Conservation (phyloP, 345 rosid genomes). For the Moricandia moricandioides region DNA sequence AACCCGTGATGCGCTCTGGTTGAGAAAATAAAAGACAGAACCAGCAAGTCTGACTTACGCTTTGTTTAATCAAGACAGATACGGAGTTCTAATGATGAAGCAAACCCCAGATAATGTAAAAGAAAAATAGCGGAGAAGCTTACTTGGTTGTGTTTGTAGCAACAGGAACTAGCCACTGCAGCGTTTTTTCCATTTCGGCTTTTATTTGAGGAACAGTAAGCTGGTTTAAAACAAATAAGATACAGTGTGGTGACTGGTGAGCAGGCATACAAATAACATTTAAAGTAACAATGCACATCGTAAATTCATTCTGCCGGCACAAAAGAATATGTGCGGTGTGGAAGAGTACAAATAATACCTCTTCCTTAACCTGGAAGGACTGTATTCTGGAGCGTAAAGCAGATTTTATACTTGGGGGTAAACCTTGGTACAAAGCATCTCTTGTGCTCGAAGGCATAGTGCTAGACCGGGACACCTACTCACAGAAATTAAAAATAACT, state of each 20-base stretch:
- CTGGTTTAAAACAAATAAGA: constrained; percentile 39
- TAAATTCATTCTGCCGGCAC: background rate
- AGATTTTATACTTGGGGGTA: constrained; percentile 83
- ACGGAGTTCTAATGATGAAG: background rate
- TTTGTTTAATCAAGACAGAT: background rate
- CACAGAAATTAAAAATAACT: constrained; percentile 14
- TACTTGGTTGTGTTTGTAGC: constrained; percentile 95
- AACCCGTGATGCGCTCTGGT: constrained; percentile 97
- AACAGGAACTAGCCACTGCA: constrained; percentile 96
- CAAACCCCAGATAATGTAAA: background rate
- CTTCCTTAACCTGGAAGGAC: constrained; percentile 68
- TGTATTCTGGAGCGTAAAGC: constrained; percentile 73
- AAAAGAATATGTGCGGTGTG: background rate
- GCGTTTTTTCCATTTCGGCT: constrained; percentile 92
- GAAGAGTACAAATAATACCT: constrained; percentile 46
- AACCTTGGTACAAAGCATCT: constrained; percentile 93
- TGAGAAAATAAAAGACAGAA: constrained; percentile 18
- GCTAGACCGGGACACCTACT: constrained; percentile 90
- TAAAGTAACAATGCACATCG: background rate
- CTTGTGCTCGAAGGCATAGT: constrained; percentile 89
- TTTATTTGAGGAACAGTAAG: constrained; percentile 74
- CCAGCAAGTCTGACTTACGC: background rate
- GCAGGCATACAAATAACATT: constrained; percentile 14
- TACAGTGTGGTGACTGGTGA: background rate
- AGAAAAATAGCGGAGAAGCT: background rate